Base-by-base conservation (phyloP, 192 early-diverging fungal species). In the Coemansia sp. region DNA sequence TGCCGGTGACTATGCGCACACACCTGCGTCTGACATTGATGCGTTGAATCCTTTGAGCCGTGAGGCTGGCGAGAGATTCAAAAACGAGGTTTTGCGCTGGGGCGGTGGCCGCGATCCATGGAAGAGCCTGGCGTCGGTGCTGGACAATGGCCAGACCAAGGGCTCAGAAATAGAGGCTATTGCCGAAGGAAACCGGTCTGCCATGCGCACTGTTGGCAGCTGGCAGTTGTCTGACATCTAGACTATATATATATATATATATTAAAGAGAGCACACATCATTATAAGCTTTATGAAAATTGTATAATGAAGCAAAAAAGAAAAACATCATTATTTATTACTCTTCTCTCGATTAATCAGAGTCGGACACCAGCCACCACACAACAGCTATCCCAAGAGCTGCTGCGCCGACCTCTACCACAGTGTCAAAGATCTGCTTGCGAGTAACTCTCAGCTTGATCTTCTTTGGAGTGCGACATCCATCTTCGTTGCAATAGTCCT, bases 101-200 rank as follows among this genome's bases (percentile, higher is more conserved):
- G 98, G 98, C 35, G 98, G 98, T 14, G 94, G 93, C 4, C 86
- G 93, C 39, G 93, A 97, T 80, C 95, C 95, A 5, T 98, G 95
- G 94, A 65, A 86, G 61, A 90, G 91, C 41, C 70, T 94, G 18
- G 91, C 88, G 0, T 81, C 86, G 5, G 76, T 91, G 33, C 71
- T 94, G 17, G 85, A 87, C 52, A 90, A 84, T 43, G 81, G 81
- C 22, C 51, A 41, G 9, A 68, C 65, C 22, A 39, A 66, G 3
- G 38, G 48, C 43, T 43, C 48, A 33, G 81, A 84, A 20, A 61
- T 84, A 35, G 76, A 84, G 43, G 81, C 76, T 20, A 75, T 93
- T 17, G 68, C 74, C 7, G 68, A 75, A 38, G 92, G 92, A 8
- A 88, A 88, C 71, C 73, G 86, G 37, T 68, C 74, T 2, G 85